These are phyloP conservation scores for Didymellaceae sp. DNA, from an alignment of 2,329 filamentous ascomycete species.

Conservation along the genomic window DNA sequence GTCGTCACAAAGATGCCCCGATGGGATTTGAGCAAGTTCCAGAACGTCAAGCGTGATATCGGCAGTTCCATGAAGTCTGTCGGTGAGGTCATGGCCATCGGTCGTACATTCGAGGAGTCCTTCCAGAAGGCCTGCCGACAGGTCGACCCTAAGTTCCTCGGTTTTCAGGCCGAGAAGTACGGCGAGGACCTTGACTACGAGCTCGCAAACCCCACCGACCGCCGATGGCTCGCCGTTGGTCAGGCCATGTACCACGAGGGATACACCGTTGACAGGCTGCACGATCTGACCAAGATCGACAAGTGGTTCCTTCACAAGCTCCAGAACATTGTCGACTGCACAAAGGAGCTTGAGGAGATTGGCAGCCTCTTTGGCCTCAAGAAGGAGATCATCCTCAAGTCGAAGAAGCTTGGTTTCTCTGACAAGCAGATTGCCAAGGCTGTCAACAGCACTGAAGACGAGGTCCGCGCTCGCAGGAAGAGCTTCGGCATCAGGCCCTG, in stretches of 20 bases:
- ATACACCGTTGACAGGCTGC: conserved; percentile 89
- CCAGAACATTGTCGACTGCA: conserved; percentile 93
- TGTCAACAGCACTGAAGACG: conserved; percentile 84
- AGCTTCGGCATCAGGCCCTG: conserved; percentile 90
- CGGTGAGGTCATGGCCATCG: conserved; percentile 99
- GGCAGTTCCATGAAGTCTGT: conserved; percentile 99
- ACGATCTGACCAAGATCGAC: conserved; percentile 97
- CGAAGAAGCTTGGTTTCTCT: conserved; percentile 98
- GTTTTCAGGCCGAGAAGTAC: conserved; percentile 95
- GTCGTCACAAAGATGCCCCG: conserved; percentile 98
- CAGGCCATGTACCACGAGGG: conserved; percentile 98
- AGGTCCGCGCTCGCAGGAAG: conserved; percentile 84
- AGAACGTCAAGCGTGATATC: conserved; percentile 97
- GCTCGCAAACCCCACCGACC: conserved; percentile 90
- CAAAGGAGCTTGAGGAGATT: conserved; percentile 81
- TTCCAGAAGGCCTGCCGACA: conserved; percentile 99
- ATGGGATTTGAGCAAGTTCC: conserved; percentile 99
- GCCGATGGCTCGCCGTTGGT: conserved; percentile 95
- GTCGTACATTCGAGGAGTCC: conserved; percentile 96
- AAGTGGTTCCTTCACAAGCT: conserved; percentile 99
- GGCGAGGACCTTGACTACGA: conserved; percentile 84
- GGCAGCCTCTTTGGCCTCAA: conserved; percentile 84
- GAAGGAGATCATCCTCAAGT: conserved; percentile 85
- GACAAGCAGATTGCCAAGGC: conserved; percentile 92
- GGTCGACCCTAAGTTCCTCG: conserved; percentile 89